Conservation (phyloP, 2,329 filamentous ascomycete genomes). For the Verticillium isaacii region DNA sequence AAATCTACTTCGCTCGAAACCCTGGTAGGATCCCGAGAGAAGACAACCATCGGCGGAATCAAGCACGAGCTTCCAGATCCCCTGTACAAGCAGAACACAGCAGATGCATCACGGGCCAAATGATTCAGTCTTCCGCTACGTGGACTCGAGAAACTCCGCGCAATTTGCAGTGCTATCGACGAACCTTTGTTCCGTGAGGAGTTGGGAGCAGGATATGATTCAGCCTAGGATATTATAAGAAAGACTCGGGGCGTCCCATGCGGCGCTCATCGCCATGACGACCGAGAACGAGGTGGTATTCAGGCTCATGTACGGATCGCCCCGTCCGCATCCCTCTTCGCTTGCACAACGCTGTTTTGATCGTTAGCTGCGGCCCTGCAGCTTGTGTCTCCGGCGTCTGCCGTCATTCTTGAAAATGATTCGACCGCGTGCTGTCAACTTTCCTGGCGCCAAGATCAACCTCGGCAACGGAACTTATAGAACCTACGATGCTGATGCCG, state of each 20-base stretch:
- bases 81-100: not conserved
- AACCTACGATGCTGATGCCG: constrained; percentile 44
- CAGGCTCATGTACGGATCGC: not conserved
- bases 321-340: not conserved
- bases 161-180: not conserved
- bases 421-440: constrained; percentile 34
- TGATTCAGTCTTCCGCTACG: not conserved
- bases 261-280: not conserved
- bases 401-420: constrained; percentile 34
- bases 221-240: not conserved
- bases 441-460: constrained; percentile 33
- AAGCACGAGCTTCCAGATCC: not conserved
- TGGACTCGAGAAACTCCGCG: not conserved
- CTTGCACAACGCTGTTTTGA: constrained; percentile 2
- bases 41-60: not conserved
- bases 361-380: constrained; percentile 12
- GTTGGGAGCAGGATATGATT: not conserved
- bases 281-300: not conserved
- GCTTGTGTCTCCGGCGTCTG: constrained; percentile 14
- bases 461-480: constrained; percentile 24
- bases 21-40: not conserved
- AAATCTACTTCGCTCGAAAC: not conserved
- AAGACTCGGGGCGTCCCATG: not conserved
- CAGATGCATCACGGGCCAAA: not conserved
- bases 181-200: not conserved